These are phyloP conservation scores for Stachybotrys echinatus DNA, from an alignment of 2,329 filamentous ascomycete species.

Conservation along the genomic window DNA sequence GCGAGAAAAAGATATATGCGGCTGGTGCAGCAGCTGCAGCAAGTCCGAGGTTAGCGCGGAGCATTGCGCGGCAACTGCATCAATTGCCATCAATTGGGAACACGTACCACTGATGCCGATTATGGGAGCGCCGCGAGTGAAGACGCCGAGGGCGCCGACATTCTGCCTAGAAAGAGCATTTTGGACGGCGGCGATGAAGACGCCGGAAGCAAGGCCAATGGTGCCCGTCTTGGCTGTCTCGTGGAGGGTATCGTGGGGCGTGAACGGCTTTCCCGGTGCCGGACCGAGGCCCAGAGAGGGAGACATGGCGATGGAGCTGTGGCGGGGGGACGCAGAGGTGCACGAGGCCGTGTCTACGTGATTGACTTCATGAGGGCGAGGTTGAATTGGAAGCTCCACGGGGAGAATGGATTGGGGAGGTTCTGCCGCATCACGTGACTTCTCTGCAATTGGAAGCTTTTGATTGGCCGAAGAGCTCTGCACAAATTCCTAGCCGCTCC, in stretches of 20 bases:
- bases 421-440: constrained; percentile 26
- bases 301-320: constrained; percentile 6
- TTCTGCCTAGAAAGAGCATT: constrained; percentile 84
- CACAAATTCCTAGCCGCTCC: not conserved
- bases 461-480: constrained; percentile 20
- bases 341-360: not conserved
- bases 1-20: constrained; percentile 71
- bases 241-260: constrained; percentile 70
- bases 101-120: constrained; percentile 46
- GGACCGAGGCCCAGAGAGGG: not conserved
- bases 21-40: constrained; percentile 54
- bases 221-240: constrained; percentile 59
- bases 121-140: constrained; percentile 72
- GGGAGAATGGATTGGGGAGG: constrained; percentile 11
- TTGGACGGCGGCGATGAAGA: constrained; percentile 72
- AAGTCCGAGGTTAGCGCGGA: not conserved
- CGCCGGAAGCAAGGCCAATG: constrained; percentile 61
- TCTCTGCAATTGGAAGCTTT: constrained; percentile 25
- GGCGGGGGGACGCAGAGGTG: constrained; percentile 10
- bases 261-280: constrained; percentile 39
- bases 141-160: constrained; percentile 72
- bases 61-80: not conserved
- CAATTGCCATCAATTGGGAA: not conserved
- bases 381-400: constrained; percentile 17
- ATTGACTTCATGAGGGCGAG: constrained; percentile 17